Percentiles rank a stretch among this genome's conserved stretches.
These are phyloP conservation scores for Diplodia mutila DNA, from an alignment of 2,329 filamentous ascomycete genomes.

Conservation along the genomic window DNA sequence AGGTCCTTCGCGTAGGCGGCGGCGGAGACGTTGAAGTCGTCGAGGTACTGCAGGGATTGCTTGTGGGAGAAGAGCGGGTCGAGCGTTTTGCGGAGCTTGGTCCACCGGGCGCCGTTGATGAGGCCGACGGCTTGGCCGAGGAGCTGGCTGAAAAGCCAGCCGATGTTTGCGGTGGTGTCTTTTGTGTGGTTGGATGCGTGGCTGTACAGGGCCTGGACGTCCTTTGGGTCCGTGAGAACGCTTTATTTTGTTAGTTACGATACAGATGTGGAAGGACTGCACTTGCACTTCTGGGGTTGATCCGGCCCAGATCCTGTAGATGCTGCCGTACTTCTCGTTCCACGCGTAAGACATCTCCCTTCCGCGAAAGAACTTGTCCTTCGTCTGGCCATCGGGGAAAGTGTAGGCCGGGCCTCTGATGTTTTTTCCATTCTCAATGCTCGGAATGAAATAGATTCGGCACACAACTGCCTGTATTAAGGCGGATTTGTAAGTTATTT, in stretches of 20 bases:
- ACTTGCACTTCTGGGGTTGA: constrained; percentile 19
- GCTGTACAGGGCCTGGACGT: constrained; percentile 16
- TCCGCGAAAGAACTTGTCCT: constrained; percentile 24
- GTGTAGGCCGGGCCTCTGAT: constrained; percentile 19
- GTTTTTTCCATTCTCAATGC: constrained; percentile 6
- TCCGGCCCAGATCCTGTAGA: constrained; percentile 25
- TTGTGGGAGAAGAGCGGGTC: constrained; percentile 20
- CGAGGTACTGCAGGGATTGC: constrained; percentile 1
- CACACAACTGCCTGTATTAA: background rate
- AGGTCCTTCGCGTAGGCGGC: background rate
- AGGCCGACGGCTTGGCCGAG: constrained; percentile 20
- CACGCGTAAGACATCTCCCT: constrained; percentile 9
- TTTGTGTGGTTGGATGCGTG: constrained; percentile 20
- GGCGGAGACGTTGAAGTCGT: constrained; percentile 2
- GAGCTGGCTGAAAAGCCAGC: constrained; percentile 24
- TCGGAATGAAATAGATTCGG: background rate
- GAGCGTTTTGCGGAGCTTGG: constrained; percentile 2
- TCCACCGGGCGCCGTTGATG: constrained; percentile 23
- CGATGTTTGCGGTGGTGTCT: background rate
- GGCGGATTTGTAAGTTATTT: background rate
- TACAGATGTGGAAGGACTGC: background rate
- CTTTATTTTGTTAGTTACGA: background rate
- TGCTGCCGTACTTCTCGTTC: constrained; percentile 14
- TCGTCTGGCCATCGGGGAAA: constrained; percentile 22
- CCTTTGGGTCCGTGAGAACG: constrained; percentile 15